Percentiles rank a stretch among this genome's conserved stretches.
Conservation (phyloP, 2,329 filamentous ascomycete species). For the Aspergillus jensenii region DNA sequence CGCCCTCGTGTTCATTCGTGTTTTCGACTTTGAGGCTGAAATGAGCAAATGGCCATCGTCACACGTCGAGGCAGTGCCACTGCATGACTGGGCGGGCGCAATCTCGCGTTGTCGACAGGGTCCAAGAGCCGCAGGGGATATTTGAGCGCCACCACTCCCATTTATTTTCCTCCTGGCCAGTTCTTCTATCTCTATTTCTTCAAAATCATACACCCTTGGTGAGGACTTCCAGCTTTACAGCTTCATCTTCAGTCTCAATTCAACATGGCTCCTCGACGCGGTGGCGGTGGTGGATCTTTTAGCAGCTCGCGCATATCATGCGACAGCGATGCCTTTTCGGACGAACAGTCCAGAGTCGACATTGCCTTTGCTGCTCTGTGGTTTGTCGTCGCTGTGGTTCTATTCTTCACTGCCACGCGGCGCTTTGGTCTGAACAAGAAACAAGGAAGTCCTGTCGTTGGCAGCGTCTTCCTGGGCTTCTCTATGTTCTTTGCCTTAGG, state of each 20-base stretch:
- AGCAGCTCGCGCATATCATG: neutral
- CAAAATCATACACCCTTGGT: neutral
- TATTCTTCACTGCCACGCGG: neutral
- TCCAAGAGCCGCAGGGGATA: no score
- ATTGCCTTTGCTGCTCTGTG: neutral
- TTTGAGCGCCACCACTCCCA: no score
- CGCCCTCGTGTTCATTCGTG: no score
- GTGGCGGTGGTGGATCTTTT: neutral
- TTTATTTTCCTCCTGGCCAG: neutral
- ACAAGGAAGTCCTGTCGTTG: neutral
- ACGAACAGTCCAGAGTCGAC: neutral
- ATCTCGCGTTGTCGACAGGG: no score
- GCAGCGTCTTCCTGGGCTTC: neutral
- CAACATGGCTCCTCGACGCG: slow-evolving; percentile 5
- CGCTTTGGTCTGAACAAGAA: neutral
- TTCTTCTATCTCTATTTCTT: neutral
- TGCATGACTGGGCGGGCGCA: no score
- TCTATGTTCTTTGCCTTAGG: neutral
- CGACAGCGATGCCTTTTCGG: neutral
- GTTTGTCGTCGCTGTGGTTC: neutral
- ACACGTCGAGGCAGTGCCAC: no score
- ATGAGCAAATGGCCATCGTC: no score
- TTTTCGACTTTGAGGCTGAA: no score
- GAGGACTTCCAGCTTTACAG: neutral
- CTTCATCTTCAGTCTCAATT: neutral